phyloP scores from a whole-genome alignment of 2,329 filamentous ascomycete species.

The Ceratocystis papillata region DNA sequence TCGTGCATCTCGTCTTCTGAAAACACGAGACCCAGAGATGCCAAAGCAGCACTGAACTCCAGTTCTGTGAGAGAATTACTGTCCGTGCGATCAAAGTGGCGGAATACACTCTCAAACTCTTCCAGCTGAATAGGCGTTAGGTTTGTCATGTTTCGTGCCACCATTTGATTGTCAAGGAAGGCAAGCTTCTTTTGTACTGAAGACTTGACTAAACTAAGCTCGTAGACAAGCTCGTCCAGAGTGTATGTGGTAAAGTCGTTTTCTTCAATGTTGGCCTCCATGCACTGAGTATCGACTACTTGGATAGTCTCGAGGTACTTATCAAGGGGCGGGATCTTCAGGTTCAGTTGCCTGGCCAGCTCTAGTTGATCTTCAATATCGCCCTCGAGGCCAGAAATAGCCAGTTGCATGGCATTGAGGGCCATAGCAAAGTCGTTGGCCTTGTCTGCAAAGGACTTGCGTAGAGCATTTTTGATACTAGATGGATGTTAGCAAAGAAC shows the following conservation, averaged over 20 bases:
- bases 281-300: constrained; percentile 74
- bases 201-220: constrained; percentile 79
- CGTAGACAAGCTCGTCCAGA: constrained; percentile 90
- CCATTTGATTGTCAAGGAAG: constrained; percentile 97
- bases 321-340: constrained; percentile 80
- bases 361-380: constrained; percentile 90
- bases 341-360: constrained; percentile 74
- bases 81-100: constrained; percentile 90
- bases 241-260: constrained; percentile 99
- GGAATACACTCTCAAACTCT: constrained; percentile 96
- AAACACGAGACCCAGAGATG: constrained; percentile 90
- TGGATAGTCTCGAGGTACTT: constrained; percentile 82
- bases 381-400: constrained; percentile 92
- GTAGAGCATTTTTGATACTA: constrained; percentile 87
- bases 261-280: constrained; percentile 95
- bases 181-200: constrained; percentile 92
- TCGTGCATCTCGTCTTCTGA: constrained; percentile 98
- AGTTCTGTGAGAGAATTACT: constrained; percentile 84
- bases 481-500: background rate
- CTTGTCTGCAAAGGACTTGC: constrained; percentile 90
- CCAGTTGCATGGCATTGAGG: constrained; percentile 85
- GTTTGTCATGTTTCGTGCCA: constrained; percentile 97
- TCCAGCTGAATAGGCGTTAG: constrained; percentile 95
- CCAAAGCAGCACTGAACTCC: constrained; percentile 89
- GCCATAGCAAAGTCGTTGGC: constrained; percentile 96